These are phyloP conservation scores for Cytauxzoon felis DNA, from an alignment of 169 alveolate genomes.

Conservation along the genomic window DNA sequence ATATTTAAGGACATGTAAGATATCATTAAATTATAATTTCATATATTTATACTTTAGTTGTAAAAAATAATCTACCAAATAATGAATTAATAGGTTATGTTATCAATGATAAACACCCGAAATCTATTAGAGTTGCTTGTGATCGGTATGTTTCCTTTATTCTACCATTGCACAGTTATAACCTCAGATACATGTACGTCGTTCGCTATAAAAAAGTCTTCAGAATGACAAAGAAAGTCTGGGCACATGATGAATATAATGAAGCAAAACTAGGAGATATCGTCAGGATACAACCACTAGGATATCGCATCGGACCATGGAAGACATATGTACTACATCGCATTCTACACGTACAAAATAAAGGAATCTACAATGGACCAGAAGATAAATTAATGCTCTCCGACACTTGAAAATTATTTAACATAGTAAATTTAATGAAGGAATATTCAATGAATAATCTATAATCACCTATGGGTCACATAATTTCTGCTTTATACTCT, in stretches of 20 bases:
- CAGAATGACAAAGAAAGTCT: conserved; percentile 83
- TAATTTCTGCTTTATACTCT: too few relatives aligned
- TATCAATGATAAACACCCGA: conserved; percentile 88
- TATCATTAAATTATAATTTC: neutral
- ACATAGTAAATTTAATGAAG: too few relatives aligned
- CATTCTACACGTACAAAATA: conserved; percentile 66
- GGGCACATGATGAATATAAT: conserved; percentile 85
- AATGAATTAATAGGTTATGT: conserved; percentile 86
- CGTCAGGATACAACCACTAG: conserved; percentile 88
- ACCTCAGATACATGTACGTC: conserved; percentile 83
- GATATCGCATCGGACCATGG: conserved; percentile 81
- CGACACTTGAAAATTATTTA: too few relatives aligned
- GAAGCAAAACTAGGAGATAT: conserved; percentile 84
- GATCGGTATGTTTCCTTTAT: conserved; percentile 63
- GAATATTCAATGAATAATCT: too few relatives aligned
- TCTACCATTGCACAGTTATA: neutral
- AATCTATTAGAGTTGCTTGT: conserved; percentile 84
- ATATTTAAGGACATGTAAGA: conserved; percentile 80
- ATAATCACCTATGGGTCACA: too few relatives aligned
- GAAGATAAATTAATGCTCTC: too few relatives aligned
- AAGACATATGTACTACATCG: conserved; percentile 72
- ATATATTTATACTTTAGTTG: conserved; percentile 45
- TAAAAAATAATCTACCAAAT: conserved; percentile 79
- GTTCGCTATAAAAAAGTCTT: conserved; percentile 85
- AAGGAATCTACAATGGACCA: too few relatives aligned